Percentiles rank a stretch among this genome's conserved stretches.
Evolutionary conservation across 1,284 basidiomycete genomes (phyloP).

Genomic region (Lentinula novae-zelandiae): DNA sequence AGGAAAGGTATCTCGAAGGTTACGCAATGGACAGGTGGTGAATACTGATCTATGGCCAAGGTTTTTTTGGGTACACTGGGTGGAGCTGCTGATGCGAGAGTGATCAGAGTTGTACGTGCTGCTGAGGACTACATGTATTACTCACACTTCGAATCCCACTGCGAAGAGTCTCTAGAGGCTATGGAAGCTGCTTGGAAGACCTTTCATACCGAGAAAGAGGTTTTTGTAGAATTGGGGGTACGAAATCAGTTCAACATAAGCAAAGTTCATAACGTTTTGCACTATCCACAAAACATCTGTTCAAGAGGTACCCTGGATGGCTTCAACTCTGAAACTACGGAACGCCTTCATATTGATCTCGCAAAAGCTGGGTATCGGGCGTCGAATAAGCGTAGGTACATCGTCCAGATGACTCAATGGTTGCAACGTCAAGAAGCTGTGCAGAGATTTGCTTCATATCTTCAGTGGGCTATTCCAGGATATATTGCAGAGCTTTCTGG

Average conservation of each 20-base stretch:
- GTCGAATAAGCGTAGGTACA: slow-evolving; percentile 15
- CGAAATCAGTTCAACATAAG: slow-evolving; percentile 19
- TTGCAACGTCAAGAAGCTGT: slow-evolving; percentile 23
- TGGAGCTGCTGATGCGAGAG: slow-evolving; percentile 8
- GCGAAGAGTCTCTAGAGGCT: slow-evolving; percentile 10
- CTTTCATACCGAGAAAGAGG: slow-evolving; percentile 17
- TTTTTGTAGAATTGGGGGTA: slow-evolving; percentile 3
- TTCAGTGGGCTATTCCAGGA: not conserved
- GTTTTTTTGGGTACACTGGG: slow-evolving; percentile 14
- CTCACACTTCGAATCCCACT: slow-evolving; percentile 18
- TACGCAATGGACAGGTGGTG: slow-evolving; percentile 17
- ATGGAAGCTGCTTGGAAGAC: slow-evolving; percentile 15
- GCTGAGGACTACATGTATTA: slow-evolving; percentile 21
- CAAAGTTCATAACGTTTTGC: slow-evolving; percentile 21
- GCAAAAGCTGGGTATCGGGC: slow-evolving; percentile 9
- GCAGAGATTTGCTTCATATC: not conserved
- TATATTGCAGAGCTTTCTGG: not conserved
- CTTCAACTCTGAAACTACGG: slow-evolving; percentile 16
- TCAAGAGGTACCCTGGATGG: slow-evolving; percentile 10
- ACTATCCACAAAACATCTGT: slow-evolving; percentile 12
- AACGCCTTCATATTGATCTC: not conserved
- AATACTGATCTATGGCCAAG: slow-evolving; percentile 17
- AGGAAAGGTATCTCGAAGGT: slow-evolving; percentile 16
- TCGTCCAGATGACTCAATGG: slow-evolving; percentile 27
- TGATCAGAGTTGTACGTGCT: slow-evolving; percentile 12